Percentiles rank a stretch among this genome's conserved stretches.
Conservation (phyloP, 768 basidiomycete species). For the Macrolepiota dolichaula region DNA sequence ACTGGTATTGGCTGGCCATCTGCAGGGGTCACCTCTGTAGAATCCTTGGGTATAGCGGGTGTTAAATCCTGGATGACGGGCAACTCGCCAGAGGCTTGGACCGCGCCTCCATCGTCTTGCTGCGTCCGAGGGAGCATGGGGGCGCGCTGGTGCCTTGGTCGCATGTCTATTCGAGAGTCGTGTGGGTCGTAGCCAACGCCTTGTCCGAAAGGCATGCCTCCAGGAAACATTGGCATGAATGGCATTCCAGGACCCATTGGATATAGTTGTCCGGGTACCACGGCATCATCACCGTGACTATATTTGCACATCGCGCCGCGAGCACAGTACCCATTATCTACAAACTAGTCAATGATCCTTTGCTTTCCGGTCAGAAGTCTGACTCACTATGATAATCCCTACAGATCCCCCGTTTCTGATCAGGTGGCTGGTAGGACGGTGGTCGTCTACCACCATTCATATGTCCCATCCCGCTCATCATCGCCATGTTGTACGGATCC, state of each 20-base stretch:
- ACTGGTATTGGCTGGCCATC: constrained; percentile 17
- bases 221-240: constrained; percentile 71
- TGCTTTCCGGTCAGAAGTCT: background rate
- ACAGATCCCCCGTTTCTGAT: constrained; percentile 76
- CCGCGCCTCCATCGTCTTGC: constrained; percentile 46
- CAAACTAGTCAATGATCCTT: constrained; percentile 3
- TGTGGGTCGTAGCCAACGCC: constrained; percentile 65
- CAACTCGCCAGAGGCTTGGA: constrained; percentile 62
- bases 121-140: constrained; percentile 54
- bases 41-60: constrained; percentile 41
- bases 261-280: constrained; percentile 69
- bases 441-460: constrained; percentile 41
- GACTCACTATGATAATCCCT: constrained; percentile 90
- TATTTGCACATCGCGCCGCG: constrained; percentile 88
- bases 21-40: constrained; percentile 20
- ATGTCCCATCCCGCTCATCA: constrained; percentile 29
- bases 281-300: constrained; percentile 88
- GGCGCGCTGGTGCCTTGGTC: constrained; percentile 48
- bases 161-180: constrained; percentile 80
- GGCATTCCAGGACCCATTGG: constrained; percentile 56
- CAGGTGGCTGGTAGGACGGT: constrained; percentile 66
- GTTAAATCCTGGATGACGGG: constrained; percentile 85
- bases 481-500: constrained; percentile 26
- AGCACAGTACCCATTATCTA: constrained; percentile 90
- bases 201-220: constrained; percentile 54